Evolutionary conservation across 1,284 basidiomycete species (phyloP), one percentile per base, ranked within the genome.

Genomic region (Cryptococcus depauperatus): DNA sequence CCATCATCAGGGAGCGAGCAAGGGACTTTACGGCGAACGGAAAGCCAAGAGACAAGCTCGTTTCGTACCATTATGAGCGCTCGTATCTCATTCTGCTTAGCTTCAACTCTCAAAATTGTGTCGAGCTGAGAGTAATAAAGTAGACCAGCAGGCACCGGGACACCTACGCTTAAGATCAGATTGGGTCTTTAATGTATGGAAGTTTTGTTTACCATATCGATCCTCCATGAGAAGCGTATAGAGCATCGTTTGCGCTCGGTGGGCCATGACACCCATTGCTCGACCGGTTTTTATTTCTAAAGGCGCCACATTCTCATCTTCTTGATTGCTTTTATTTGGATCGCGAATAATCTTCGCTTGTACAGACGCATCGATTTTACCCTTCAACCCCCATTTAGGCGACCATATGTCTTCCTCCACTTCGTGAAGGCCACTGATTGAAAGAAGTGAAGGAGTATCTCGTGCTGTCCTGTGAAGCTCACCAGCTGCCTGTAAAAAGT

Each of bases 391-490:
- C 62, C 85, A 95, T 10, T 82, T 84, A 0, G 95, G 92, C 0
- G 87, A 92, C 85, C 89, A 95, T 50, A 98, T 93, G 56, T 97
- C 92, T 66, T 98, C 93, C 73, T 98, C 95, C 33, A 95, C 78
- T 48, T 91, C 91, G 51, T 86, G 78, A 2, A 91, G 67, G 21
- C 80, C 74, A 8, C 78, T 75, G 42, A 96, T 82, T 0, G 85
- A 84, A 0, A 93, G 75, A 3, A 54, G 41, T 25, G 55, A 52
- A 0, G 55, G 44, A 11, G 54, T 54, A 5, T 69, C 65, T 1
- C 64, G 60, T 0, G 49, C 39, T 4, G 77, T 71, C 0, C 63
- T 76, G 18, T 75, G 72, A 6, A 91, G 72, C 23, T 77, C 61
- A 0, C 81, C 86, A n/a, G 77, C 70, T 0, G 75, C 62, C 84